Percentiles rank a stretch among this genome's conserved stretches.
These are phyloP conservation scores for Ophiostoma populinum DNA, from an alignment of 2,329 filamentous ascomycete genomes.

Conservation along the genomic window DNA sequence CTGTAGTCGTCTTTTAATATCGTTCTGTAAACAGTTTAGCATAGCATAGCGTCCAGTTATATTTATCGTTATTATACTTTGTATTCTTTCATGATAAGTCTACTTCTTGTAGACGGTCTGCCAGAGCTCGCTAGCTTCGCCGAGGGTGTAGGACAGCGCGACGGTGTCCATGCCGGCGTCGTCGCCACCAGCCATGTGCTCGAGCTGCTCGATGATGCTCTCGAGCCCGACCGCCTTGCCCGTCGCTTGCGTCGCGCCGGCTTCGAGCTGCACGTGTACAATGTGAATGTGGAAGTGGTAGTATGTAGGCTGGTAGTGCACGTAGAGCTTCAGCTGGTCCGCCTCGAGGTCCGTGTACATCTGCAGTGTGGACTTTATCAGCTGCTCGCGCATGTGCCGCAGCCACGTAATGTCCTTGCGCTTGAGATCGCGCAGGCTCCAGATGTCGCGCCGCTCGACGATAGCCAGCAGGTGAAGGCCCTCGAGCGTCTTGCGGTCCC, in stretches of 20 bases:
- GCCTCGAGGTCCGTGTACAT: constrained; percentile 55
- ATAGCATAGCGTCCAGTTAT: too few species aligned
- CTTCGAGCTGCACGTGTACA: constrained; percentile 80
- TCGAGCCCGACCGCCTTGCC: constrained; percentile 85
- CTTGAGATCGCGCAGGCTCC: constrained; percentile 71
- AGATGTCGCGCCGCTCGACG: constrained; percentile 79
- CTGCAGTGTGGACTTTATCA: constrained; percentile 53
- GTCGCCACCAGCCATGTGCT: constrained; percentile 47
- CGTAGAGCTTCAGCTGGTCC: constrained; percentile 88
- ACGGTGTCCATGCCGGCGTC: constrained; percentile 67
- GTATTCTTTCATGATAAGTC: too few species aligned
- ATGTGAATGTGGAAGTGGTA: constrained; percentile 96
- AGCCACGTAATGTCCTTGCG: constrained; percentile 70
- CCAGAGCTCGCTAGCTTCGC: constrained; percentile 86
- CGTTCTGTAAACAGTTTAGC: not conserved
- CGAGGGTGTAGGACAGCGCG: constrained; percentile 67
- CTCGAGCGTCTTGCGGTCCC: constrained; percentile 77
- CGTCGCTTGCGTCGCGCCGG: constrained; percentile 73
- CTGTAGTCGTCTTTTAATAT: not conserved
- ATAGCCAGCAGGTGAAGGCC: constrained; percentile 70
- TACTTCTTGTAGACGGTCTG: not conserved
- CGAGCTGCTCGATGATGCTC: constrained; percentile 68
- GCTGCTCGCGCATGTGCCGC: constrained; percentile 50
- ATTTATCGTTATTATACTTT: not conserved
- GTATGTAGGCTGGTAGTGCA: constrained; percentile 97